Percentiles rank a stretch among this genome's conserved stretches.
phyloP scores from a whole-genome alignment of 139 green algal species.

The Chlamydomonas sp. region DNA sequence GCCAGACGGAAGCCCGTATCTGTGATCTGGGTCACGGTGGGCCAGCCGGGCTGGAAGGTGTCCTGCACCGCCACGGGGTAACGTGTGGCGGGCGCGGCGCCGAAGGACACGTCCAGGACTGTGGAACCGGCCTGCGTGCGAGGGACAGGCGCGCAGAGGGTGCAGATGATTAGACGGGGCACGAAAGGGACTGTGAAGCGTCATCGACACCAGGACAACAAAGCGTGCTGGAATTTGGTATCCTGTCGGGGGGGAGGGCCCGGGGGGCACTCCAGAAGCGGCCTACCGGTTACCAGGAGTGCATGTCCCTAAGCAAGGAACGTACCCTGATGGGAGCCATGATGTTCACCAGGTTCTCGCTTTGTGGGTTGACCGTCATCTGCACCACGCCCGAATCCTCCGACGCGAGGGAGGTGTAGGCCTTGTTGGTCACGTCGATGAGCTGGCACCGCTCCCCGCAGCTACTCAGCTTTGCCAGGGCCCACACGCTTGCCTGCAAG shows the following conservation, averaged over 20 bases:
- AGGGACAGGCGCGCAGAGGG: no score
- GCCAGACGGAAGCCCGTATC: slow-evolving; percentile 15
- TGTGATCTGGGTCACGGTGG: slow-evolving; percentile 12
- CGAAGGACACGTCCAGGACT: slow-evolving; percentile 29
- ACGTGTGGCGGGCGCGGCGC: not conserved
- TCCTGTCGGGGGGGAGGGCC: no score
- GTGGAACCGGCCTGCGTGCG: slow-evolving; percentile 30
- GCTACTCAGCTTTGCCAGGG: slow-evolving; percentile 48
- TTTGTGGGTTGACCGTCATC: slow-evolving; percentile 32
- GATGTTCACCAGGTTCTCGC: slow-evolving; percentile 24
- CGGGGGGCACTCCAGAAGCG: no score
- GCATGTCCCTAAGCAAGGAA: no score
- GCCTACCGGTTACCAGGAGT: no score
- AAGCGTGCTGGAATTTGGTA: no score
- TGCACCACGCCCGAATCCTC: slow-evolving; percentile 10
- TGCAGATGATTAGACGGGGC: not conserved
- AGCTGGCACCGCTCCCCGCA: slow-evolving; percentile 48
- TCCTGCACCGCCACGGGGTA: slow-evolving; percentile 45
- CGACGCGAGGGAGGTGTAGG: slow-evolving; percentile 1
- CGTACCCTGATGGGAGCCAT: slow-evolving; percentile 10
- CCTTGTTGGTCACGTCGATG: slow-evolving; percentile 38
- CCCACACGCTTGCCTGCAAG: slow-evolving; percentile 50
- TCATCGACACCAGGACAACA: no score
- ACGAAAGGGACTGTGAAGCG: not conserved
- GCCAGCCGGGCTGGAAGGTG: slow-evolving; percentile 47